Base-by-base conservation (phyloP, 208 protist species). In the Balamuthia mandrillaris region DNA sequence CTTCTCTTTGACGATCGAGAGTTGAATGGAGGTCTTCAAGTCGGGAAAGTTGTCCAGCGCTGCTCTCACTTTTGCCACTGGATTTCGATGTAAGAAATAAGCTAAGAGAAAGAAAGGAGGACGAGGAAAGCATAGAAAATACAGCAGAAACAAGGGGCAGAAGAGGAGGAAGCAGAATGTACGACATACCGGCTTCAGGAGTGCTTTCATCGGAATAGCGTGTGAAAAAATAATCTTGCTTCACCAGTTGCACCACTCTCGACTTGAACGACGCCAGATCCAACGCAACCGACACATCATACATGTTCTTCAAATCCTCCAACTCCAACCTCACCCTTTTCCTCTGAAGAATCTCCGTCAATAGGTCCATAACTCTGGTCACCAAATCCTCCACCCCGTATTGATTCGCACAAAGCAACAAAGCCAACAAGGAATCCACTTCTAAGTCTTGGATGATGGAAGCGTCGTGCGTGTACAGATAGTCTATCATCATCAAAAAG, bases 401-500 rank as follows among this genome's bases (percentile, higher is more conserved):
- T 52, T 82, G 75, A 31, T 82, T 61, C 39, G 75, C 75, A 16
- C 41, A 3, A 45, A 82, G 41, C n/a, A 39, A 49, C 29, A 82
- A n/a, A n/a, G n/a, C n/a, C n/a, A n/a, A n/a, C n/a, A n/a, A n/a
- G n/a, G n/a, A n/a, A n/a, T n/a, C n/a, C n/a, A n/a, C n/a, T n/a
- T n/a, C n/a, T n/a, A n/a, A n/a, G n/a, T n/a, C n/a, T n/a, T n/a
- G n/a, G n/a, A n/a, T n/a, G n/a, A n/a, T 7, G 65, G n/a, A 74
- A 29, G 29, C 0, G 56, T 45, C 44, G 4, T n/a, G 45, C 29
- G 33, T 33, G 29, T 82, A 82, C 21, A 82, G 39, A 14, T 65
- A 82, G 37, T 82, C 75, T n/a, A 82, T 65, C 31, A 82, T 27
- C 39, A 66, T 52, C 29, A 82, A 16, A 27, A 82, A 82, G 0